phyloP scores from a whole-genome alignment of 805 yeast species.

The Monosporozyma solicola region DNA sequence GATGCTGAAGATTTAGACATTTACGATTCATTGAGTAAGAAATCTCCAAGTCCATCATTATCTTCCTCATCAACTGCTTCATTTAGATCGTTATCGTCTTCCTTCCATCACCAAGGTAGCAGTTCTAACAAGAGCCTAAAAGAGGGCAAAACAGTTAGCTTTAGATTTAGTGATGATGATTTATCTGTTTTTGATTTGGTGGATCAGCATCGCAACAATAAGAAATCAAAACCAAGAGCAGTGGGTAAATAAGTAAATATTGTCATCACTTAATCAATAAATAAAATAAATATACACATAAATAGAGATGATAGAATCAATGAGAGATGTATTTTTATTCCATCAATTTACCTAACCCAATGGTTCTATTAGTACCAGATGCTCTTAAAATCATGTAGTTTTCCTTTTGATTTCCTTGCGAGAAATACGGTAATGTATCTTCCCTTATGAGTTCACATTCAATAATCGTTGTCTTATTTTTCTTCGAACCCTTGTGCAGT shows the following conservation, averaged over 20 bases:
- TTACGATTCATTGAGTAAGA: not conserved
- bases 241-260: not conserved
- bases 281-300: not conserved
- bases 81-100: not conserved
- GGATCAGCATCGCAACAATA: constrained; percentile 11
- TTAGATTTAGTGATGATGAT: constrained; percentile 28
- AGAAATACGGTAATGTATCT: not conserved
- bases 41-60: not conserved
- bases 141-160: constrained; percentile 7
- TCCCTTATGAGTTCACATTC: not conserved
- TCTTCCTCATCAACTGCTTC: constrained; percentile 3
- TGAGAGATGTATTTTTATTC: not conserved
- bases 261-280: not conserved
- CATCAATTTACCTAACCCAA: not conserved
- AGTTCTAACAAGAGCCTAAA: not conserved
- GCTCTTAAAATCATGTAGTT: not conserved
- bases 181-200: constrained; percentile 37
- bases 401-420: constrained; percentile 1
- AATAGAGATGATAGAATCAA: not conserved
- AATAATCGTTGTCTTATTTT: not conserved
- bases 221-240: constrained; percentile 3
- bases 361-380: not conserved
- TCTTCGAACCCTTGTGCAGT: not conserved
- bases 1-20: constrained; percentile 7
- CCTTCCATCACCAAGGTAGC: not conserved